Evolutionary conservation across 2,329 filamentous ascomycete species (phyloP).

Genomic region (Colletotrichum destructivum): DNA sequence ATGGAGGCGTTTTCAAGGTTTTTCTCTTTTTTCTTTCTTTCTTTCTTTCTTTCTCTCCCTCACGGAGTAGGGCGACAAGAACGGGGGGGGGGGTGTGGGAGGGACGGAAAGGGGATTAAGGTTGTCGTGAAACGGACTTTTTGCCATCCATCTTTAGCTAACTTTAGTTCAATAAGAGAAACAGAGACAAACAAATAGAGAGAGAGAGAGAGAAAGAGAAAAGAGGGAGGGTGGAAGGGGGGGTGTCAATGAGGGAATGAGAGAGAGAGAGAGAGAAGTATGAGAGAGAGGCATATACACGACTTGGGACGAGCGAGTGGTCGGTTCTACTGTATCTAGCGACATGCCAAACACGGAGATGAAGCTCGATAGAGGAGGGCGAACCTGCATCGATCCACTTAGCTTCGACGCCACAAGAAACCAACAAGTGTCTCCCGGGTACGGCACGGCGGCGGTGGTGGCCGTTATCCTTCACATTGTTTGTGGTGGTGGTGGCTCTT

Average conservation of each 20-base stretch:
- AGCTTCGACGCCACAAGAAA: slow-evolving; percentile 34
- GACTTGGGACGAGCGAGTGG: slow-evolving; percentile 29
- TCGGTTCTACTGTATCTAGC: slow-evolving; percentile 17
- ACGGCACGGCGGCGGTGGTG: background rate
- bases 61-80: background rate
- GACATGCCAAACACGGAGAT: slow-evolving; percentile 38
- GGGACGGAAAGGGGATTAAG: slow-evolving; percentile 26
- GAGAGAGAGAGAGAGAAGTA: no score
- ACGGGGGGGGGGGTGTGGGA: no score
- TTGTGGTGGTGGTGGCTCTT: no score
- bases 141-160: slow-evolving; percentile 1
- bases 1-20: slow-evolving; percentile 26
- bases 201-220: background rate
- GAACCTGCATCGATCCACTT: slow-evolving; percentile 33
- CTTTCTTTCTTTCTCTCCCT: no score
- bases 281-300: background rate
- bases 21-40: background rate
- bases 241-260: no score
- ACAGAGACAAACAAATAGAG: no score
- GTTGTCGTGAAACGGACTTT: slow-evolving; percentile 36
- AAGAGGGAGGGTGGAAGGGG: no score
- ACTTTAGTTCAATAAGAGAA: slow-evolving; percentile 27
- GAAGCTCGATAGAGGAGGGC: slow-evolving; percentile 32
- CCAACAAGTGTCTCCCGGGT: slow-evolving; percentile 17
- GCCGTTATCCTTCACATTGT: slow-evolving; percentile 21